Evolutionary conservation across 78 protist species (phyloP), one percentile per base, ranked within the genome.

Genomic region (Anaeramoeba ignava): DNA sequence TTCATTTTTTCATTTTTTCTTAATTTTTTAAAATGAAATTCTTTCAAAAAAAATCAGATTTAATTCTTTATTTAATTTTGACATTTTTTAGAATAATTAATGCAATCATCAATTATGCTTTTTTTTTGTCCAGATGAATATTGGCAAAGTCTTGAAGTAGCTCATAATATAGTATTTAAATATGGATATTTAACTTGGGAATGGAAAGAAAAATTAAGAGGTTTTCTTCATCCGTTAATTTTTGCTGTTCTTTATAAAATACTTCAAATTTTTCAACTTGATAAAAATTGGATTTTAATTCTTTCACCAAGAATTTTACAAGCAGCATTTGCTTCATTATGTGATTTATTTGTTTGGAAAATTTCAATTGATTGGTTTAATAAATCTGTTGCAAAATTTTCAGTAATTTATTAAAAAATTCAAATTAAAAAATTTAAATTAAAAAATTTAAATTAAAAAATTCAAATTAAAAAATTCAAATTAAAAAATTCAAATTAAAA

Each of bases 41-140:
- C n/a, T n/a, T n/a, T n/a, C n/a, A n/a, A n/a, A n/a, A n/a, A n/a
- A n/a, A n/a, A n/a, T n/a, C n/a, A n/a, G n/a, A n/a, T n/a, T n/a
- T n/a, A n/a, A n/a, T n/a, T n/a, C n/a, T n/a, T n/a, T n/a, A n/a
- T n/a, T n/a, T n/a, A n/a, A n/a, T n/a, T n/a, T n/a, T n/a, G n/a
- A n/a, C n/a, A n/a, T n/a, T n/a, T n/a, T n/a, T n/a, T n/a, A n/a
- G n/a, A n/a, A n/a, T n/a, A n/a, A n/a, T n/a, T n/a, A n/a, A n/a
- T n/a, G n/a, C n/a, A n/a, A n/a, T n/a, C n/a, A n/a, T n/a, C n/a
- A n/a, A n/a, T n/a, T n/a, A n/a, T n/a, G n/a, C n/a, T n/a, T n/a
- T n/a, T n/a, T n/a, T n/a, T n/a, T n/a, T n/a, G n/a, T 80, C 82
- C 82, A 23, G 82, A 80, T 80, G 82, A 80, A 17, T 80, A 80